A percentile compares a stretch with the other conserved stretches of the same genome.
These are phyloP conservation scores for Tetrahymena elliotti DNA, from an alignment of 73 alveolate genomes.

Conservation along the genomic window DNA sequence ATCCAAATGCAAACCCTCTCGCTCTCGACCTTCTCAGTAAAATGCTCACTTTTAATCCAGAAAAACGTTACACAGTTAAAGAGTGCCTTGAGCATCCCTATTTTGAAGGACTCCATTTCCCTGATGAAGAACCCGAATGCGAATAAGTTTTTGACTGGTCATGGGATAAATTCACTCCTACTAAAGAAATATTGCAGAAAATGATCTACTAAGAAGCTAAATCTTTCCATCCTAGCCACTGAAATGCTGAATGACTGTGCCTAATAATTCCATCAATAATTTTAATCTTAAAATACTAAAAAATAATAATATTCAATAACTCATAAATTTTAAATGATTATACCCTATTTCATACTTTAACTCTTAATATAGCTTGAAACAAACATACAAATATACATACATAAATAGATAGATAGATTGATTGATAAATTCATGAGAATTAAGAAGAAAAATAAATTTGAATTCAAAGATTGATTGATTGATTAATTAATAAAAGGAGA, in stretches of 20 bases:
- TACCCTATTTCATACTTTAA: neutral
- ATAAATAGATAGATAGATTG: no score
- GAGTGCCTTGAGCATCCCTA: constrained; percentile 82
- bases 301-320: neutral
- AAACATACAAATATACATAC: no score
- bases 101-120: constrained; percentile 81
- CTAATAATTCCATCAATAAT: no score
- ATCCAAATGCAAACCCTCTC: constrained; percentile 81
- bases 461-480: neutral
- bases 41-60: constrained; percentile 88
- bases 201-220: constrained; percentile 75
- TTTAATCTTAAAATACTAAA: neutral
- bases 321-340: neutral
- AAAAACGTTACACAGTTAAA: constrained; percentile 75
- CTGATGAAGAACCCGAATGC: constrained; percentile 73
- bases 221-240: constrained; percentile 56
- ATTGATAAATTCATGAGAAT: neutral
- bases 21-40: constrained; percentile 79
- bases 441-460: neutral
- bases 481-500: neutral
- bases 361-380: neutral
- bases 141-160: constrained; percentile 82
- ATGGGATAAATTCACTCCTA: constrained; percentile 82
- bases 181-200: constrained; percentile 64
- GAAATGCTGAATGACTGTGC: neutral